Base-by-base conservation (phyloP, 2,329 filamentous ascomycete species). In the Beauveria medogensis region DNA sequence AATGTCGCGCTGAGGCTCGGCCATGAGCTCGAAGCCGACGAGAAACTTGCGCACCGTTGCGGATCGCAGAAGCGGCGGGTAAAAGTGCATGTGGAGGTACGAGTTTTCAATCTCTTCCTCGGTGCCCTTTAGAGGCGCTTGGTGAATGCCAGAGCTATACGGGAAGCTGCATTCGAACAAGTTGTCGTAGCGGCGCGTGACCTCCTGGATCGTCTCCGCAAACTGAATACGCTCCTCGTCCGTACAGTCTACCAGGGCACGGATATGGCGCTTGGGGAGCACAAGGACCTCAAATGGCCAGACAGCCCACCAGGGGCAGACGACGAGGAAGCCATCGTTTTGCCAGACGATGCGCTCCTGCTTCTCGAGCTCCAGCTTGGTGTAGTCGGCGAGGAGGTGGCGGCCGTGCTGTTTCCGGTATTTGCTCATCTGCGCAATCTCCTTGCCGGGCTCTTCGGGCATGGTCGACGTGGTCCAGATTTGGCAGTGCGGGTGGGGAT, bases 241-340 rank as follows among this genome's bases (percentile, higher is more conserved):
- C 55, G 82, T 83, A 43, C 99, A 80, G 72, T 99, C 93, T 18
- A 96, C 86, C 51, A 99, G 80, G 1, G 89, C 89, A 47, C 92
- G 86, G 66, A 92, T 88, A 72, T 97, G 92, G 63, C 85, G 80
- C 77, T 91, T 95, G 63, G 90, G 85, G 34, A 97, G 80, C 63
- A 99, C 83, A 79, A 99, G 89, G 52, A 93, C 89, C 78, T 99
- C 94, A 64, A 97, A 99, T 0, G 94, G 94, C 94, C 94, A 99
- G 20, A 91, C 82, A 0, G 91, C 94, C 94, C 94, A 99, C 92
- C 94, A 99, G 0, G 94, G 94, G 69, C 92, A 96, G 18, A 97
- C 84, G 0, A 92, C 88, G 47, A 96, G 77, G 73, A 97, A 99
- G 1, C 80, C 80, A 12, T 83, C 83, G 71, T 99, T 99, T 72